These are phyloP conservation scores for Aegle marmelos DNA, from an alignment of 345 rosid species.

Conservation along the genomic window DNA sequence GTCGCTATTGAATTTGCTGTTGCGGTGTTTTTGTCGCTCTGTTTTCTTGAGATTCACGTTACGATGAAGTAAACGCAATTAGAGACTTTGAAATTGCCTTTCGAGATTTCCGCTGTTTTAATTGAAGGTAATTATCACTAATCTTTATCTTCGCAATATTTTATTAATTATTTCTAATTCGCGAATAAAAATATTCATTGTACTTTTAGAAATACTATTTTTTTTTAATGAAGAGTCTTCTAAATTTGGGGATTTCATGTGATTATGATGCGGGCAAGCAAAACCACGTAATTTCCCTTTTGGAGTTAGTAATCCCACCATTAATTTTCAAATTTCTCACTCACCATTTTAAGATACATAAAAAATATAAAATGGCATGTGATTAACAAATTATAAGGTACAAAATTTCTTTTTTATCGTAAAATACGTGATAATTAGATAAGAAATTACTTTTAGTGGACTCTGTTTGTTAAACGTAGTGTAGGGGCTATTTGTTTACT, in stretches of 20 bases:
- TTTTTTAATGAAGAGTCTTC: too few relatives aligned
- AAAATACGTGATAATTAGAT: too few relatives aligned
- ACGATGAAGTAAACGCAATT: constrained; percentile 5
- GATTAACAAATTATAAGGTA: too few relatives aligned
- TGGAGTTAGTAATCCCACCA: not conserved
- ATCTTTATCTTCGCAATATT: not conserved
- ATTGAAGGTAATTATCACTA: not conserved
- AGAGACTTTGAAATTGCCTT: not conserved
- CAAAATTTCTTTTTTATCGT: too few relatives aligned
- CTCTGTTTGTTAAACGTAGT: too few relatives aligned
- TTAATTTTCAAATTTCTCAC: not conserved
- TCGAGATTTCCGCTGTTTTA: not conserved
- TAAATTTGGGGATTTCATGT: not conserved
- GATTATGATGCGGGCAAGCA: not conserved
- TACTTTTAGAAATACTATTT: too few relatives aligned
- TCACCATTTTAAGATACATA: too few relatives aligned
- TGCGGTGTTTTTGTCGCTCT: not conserved
- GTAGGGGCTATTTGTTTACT: too few relatives aligned
- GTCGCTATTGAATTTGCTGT: constrained; percentile 4
- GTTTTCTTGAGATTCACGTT: constrained; percentile 20
- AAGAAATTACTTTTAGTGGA: too few relatives aligned
- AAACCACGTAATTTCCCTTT: not conserved
- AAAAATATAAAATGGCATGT: too few relatives aligned
- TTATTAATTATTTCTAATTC: not conserved
- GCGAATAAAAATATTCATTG: too few relatives aligned